Conservation (phyloP, 495 filamentous ascomycete species). For the Lepraria neglecta region DNA sequence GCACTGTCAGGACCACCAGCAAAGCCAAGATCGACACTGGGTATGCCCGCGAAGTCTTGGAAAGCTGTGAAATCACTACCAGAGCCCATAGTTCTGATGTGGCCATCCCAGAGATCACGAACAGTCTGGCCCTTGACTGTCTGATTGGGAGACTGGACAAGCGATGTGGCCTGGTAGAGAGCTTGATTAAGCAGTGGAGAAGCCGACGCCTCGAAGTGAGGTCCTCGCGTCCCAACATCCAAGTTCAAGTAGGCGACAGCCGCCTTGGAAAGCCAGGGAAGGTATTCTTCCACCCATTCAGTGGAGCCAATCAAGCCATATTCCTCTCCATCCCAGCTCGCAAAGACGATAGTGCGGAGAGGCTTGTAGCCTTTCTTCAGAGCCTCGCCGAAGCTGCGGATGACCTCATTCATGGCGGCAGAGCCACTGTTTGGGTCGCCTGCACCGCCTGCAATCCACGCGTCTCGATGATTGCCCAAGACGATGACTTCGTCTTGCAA, state of each 20-base stretch:
- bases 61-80: slow-evolving; percentile 73
- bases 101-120: slow-evolving; percentile 51
- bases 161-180: slow-evolving; percentile 59
- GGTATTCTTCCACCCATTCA: slow-evolving; percentile 74
- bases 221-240: slow-evolving; percentile 55
- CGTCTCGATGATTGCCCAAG: slow-evolving; percentile 93
- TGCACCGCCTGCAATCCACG: slow-evolving; percentile 86
- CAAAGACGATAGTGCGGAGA: slow-evolving; percentile 70
- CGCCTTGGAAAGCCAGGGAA: slow-evolving; percentile 72
- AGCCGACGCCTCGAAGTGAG: slow-evolving; percentile 42
- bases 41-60: slow-evolving; percentile 65
- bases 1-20: slow-evolving; percentile 37
- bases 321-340: slow-evolving; percentile 73
- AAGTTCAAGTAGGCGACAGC: slow-evolving; percentile 72
- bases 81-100: slow-evolving; percentile 62
- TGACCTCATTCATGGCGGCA: slow-evolving; percentile 80
- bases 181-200: slow-evolving; percentile 73
- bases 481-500: slow-evolving; percentile 81
- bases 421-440: slow-evolving; percentile 83
- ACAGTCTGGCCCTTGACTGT: slow-evolving; percentile 60
- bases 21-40: slow-evolving; percentile 59
- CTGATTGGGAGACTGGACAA: slow-evolving; percentile 73
- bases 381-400: slow-evolving; percentile 73
- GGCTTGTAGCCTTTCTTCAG: slow-evolving; percentile 76
- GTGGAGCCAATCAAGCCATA: slow-evolving; percentile 65